phyloP scores from a whole-genome alignment of 192 early-diverging fungal species.

The Ambispora gerdemannii region DNA sequence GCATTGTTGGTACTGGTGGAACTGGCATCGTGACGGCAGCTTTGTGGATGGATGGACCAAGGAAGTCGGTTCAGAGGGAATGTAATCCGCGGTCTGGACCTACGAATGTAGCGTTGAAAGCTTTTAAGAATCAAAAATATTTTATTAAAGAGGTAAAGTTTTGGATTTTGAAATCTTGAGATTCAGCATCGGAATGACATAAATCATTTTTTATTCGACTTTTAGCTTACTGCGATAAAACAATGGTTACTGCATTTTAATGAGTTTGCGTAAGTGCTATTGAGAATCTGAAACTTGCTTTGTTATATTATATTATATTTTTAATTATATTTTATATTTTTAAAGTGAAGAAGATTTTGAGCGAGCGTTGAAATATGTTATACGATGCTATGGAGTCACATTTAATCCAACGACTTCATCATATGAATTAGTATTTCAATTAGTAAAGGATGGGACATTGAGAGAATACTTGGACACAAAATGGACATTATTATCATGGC shows the following conservation, averaged over 20 bases:
- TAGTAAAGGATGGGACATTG: background rate
- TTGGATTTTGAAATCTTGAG: too few species aligned
- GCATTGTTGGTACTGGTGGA: background rate
- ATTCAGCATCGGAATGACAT: too few species aligned
- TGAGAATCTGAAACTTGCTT: too few species aligned
- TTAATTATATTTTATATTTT: background rate
- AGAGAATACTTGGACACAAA: background rate
- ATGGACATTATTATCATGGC: background rate
- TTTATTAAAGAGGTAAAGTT: background rate
- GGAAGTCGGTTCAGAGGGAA: background rate
- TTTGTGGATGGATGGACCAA: background rate
- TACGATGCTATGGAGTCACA: background rate
- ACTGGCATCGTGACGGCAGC: background rate
- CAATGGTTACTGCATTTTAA: background rate
- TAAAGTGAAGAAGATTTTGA: background rate
- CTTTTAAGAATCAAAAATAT: background rate
- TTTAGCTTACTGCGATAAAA: background rate
- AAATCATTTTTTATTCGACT: too few species aligned
- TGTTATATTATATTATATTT: too few species aligned
- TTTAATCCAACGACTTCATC: background rate
- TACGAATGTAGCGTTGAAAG: background rate
- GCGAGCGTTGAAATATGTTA: background rate
- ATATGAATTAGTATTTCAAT: background rate
- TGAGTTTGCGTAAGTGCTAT: background rate
- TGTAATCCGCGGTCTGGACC: background rate